A percentile compares a stretch with the other conserved stretches of the same genome.
These are phyloP conservation scores for Aegilops longissima DNA, from an alignment of 176 grass and related monocot species.

Conservation along the genomic window DNA sequence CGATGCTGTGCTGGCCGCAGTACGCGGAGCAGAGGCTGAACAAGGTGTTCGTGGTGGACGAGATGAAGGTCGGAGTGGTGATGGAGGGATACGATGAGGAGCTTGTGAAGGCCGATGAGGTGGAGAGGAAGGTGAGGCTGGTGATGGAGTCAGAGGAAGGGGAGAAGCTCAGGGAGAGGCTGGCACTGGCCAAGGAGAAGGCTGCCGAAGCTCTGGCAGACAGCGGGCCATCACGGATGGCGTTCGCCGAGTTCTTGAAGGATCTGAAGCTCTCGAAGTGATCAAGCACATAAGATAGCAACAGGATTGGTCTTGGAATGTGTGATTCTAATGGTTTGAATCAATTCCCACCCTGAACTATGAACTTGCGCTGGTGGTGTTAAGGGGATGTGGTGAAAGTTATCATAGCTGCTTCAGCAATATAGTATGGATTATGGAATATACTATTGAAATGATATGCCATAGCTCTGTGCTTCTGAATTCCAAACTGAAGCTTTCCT, in stretches of 20 bases:
- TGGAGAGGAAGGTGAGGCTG: conserved; percentile 39
- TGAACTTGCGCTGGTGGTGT: not conserved
- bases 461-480: too few relatives aligned
- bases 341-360: not conserved
- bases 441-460: not conserved
- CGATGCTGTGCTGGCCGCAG: conserved; percentile 70
- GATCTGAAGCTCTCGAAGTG: not conserved
- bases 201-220: not conserved
- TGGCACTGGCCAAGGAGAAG: not conserved
- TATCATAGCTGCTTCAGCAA: not conserved
- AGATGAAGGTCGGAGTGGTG: conserved; percentile 26
- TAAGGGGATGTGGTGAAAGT: not conserved
- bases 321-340: not conserved
- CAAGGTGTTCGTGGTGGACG: conserved; percentile 53
- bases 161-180: conserved; percentile 14
- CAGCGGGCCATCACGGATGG: not conserved
- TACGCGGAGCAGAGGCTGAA: conserved; percentile 75
- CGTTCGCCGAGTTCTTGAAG: not conserved
- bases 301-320: not conserved
- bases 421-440: not conserved
- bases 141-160: conserved; percentile 34
- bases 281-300: not conserved
- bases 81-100: conserved; percentile 48
- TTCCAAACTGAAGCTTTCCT: too few relatives aligned
- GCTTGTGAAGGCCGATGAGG: conserved; percentile 28